phyloP scores from a whole-genome alignment of 179 eudicot species.

The Patellifolia procumbens region DNA sequence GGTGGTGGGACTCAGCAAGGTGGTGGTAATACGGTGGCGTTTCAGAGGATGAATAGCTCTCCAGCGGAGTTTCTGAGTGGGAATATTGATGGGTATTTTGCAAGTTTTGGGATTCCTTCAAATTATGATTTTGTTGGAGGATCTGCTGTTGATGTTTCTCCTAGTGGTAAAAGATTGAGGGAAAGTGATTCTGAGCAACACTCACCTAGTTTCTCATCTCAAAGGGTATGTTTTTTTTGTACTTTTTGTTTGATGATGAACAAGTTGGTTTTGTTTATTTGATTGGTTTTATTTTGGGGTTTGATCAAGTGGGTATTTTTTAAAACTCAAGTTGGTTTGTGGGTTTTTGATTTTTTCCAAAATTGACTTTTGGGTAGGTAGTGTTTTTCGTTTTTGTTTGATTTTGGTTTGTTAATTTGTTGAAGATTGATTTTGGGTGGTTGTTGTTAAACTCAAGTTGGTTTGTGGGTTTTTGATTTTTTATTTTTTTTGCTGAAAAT shows the following conservation, averaged over 20 bases:
- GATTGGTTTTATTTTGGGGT: background rate
- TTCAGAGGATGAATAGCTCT: conserved; percentile 74
- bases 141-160: conserved; percentile 30
- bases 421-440: no score
- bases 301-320: conserved; percentile 33
- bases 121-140: conserved; percentile 40
- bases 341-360: conserved; percentile 6
- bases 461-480: no score
- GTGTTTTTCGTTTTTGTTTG: no score
- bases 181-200: conserved; percentile 46
- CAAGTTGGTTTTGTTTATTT: conserved; percentile 5
- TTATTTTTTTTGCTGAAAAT: no score
- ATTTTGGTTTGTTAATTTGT: no score
- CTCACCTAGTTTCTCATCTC: conserved; percentile 34
- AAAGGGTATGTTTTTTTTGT: conserved; percentile 31
- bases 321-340: conserved; percentile 2
- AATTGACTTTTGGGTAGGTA: background rate
- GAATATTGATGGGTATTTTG: conserved; percentile 48
- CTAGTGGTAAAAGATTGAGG: conserved; percentile 50
- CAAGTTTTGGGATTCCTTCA: conserved; percentile 48
- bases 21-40: conserved; percentile 23
- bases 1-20: conserved; percentile 14
- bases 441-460: no score
- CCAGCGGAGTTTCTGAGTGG: conserved; percentile 65
- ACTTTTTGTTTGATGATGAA: background rate